Evolutionary conservation across 164 flowering plant genomes (phyloP).

Genomic region (Berberis thunbergii): DNA sequence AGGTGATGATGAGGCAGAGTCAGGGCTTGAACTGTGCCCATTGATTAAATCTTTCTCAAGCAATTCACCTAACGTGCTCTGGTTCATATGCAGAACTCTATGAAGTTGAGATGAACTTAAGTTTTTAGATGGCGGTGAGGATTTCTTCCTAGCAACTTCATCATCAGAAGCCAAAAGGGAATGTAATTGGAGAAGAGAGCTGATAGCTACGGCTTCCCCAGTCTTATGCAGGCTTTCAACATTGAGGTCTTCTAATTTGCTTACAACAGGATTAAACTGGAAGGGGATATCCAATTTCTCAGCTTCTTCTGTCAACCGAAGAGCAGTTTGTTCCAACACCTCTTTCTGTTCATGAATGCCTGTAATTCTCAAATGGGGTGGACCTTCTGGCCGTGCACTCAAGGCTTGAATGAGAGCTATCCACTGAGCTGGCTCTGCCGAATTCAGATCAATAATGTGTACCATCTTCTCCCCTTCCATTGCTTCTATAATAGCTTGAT

Average conservation of each 20-base stretch:
- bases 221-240: slow-evolving; percentile 38
- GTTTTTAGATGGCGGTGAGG: slow-evolving; percentile 26
- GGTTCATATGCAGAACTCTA: slow-evolving; percentile 37
- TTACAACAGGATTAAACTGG: slow-evolving; percentile 60
- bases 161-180: neutral
- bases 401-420: slow-evolving; percentile 53
- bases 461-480: slow-evolving; percentile 89
- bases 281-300: slow-evolving; percentile 71
- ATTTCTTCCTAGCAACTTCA: slow-evolving; percentile 17
- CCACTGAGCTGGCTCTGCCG: slow-evolving; percentile 70
- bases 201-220: neutral
- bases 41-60: slow-evolving; percentile 48
- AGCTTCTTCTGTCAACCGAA: slow-evolving; percentile 60
- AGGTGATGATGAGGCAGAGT: slow-evolving; percentile 52
- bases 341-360: slow-evolving; percentile 71
- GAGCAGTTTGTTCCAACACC: slow-evolving; percentile 60
- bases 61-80: slow-evolving; percentile 39
- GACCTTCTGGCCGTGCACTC: slow-evolving; percentile 66
- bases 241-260: slow-evolving; percentile 54
- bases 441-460: slow-evolving; percentile 65
- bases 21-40: slow-evolving; percentile 44
- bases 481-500: slow-evolving; percentile 80
- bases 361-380: slow-evolving; percentile 81
- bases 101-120: slow-evolving; percentile 34
- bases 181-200: neutral